Base-by-base conservation (phyloP, 352 stramenopile species). In the Pythium diclinum region DNA sequence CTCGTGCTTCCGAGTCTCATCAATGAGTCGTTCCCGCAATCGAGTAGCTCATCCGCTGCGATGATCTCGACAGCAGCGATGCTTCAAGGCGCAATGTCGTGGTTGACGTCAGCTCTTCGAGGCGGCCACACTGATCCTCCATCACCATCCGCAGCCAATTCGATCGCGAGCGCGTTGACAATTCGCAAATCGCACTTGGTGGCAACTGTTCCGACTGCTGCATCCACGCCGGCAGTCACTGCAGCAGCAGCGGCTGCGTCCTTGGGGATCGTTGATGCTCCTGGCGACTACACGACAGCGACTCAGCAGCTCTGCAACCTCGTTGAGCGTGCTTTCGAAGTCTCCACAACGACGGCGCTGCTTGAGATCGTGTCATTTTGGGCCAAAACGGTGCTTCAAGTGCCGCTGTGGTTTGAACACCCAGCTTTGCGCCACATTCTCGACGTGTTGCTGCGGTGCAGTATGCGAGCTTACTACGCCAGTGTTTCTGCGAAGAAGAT, bases 391-490 rank as follows among this genome's bases (percentile, higher is more conserved):
- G 51, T 93, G 32, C 63, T 92, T 1, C 78, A 87, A 59, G 82
- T 92, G 14, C 85, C 85, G 5, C 88, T 87, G 47, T 94, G 85
- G 85, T 89, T 84, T 60, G 83, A 94, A 61, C 87, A 89, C 57
- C 71, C 77, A 23, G 80, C 73, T 0, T 81, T 94, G 36, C 78
- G 85, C 10, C 73, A 89, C 62, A 58, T 92, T 3, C 33, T 91
- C 17, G 83, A 94, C 56, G 73, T 85, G n/a, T 65, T 94, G 14
- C 30, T 91, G 10, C 76, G 75, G 10, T 90, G 83, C 59, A 87
- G 74, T 55, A 91, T 89, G 79, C 76, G 74, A 25, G 68, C 63
- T 38, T 75, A 57, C 36, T 75, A 72, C 40, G 28, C 56, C 32
- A 66, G n/a, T 30, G 0, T 53, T 6, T 59, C n/a, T 1, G 34